These are phyloP conservation scores for Clarireedia monteithiana DNA, from an alignment of 2,329 filamentous ascomycete genomes.

Conservation along the genomic window DNA sequence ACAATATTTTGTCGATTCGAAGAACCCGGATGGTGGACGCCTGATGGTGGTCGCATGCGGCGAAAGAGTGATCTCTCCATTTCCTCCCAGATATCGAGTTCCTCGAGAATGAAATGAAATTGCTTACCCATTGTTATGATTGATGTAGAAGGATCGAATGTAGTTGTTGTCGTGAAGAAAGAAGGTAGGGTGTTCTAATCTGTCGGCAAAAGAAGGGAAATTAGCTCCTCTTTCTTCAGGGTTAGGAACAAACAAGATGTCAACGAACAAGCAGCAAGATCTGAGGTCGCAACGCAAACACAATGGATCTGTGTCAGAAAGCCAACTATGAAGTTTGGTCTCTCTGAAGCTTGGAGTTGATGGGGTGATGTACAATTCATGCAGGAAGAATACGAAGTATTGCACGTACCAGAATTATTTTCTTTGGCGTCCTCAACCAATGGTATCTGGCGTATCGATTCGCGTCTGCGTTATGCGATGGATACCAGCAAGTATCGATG, in stretches of 20 bases:
- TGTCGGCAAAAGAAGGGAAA: background rate
- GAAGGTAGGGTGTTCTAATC: conserved; percentile 6
- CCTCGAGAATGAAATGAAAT: conserved; percentile 18
- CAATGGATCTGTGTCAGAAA: background rate
- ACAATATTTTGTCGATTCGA: background rate
- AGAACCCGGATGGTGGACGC: background rate
- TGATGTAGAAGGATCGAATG: conserved; percentile 26
- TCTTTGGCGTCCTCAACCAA: conserved; percentile 1
- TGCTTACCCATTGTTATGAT: conserved; percentile 30
- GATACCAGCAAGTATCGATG: background rate
- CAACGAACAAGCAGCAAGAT: background rate
- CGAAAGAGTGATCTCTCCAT: background rate
- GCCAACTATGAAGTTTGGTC: background rate
- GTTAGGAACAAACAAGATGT: background rate
- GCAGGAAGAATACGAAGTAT: conserved; percentile 9
- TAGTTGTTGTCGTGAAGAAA: conserved; percentile 7
- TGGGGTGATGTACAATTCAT: conserved; percentile 8
- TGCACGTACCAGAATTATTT: conserved; percentile 8
- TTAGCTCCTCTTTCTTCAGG: background rate
- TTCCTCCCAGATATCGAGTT: conserved; percentile 9
- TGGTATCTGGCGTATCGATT: background rate
- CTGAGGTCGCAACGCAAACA: background rate
- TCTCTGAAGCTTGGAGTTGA: background rate
- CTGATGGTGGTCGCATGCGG: background rate
- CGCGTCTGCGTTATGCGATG: background rate